These are phyloP conservation scores for Sporobolus alterniflorus DNA, from an alignment of 202 grass and related monocot species.

Conservation along the genomic window DNA sequence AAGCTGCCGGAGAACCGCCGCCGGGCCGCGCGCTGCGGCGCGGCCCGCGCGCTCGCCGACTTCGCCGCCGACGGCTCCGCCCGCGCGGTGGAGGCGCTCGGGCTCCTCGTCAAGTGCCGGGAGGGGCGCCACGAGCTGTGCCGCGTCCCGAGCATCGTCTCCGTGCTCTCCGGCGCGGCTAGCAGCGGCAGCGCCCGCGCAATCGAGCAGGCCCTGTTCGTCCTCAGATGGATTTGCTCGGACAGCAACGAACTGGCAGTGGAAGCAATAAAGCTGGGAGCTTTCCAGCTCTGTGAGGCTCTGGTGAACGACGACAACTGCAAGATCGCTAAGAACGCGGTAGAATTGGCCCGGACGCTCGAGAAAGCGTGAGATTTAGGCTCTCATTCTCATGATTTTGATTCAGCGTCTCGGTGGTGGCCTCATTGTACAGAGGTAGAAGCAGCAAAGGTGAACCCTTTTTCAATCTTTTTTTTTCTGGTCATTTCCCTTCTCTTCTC, in stretches of 20 bases:
- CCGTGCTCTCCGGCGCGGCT: constrained; percentile 51
- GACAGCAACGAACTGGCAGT: constrained; percentile 56
- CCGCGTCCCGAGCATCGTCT: constrained; percentile 44
- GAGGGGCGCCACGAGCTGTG: constrained; percentile 79
- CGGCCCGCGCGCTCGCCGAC: constrained; percentile 51
- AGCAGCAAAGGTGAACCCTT: constrained; percentile 63
- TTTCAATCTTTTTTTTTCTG: constrained; percentile 16
- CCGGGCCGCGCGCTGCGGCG: constrained; percentile 63
- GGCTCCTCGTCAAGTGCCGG: constrained; percentile 70
- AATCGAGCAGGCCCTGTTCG: constrained; percentile 73
- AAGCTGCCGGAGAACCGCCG: constrained; percentile 88
- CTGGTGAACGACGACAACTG: constrained; percentile 75
- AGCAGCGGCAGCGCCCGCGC: constrained; percentile 60
- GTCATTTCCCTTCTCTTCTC: constrained; percentile 35
- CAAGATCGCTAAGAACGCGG: constrained; percentile 82
- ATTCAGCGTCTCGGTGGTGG: constrained; percentile 34
- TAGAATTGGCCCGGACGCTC: constrained; percentile 64
- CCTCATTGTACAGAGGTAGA: constrained; percentile 61
- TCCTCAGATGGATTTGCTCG: constrained; percentile 71
- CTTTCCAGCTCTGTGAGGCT: constrained; percentile 70
- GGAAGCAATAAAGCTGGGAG: constrained; percentile 70
- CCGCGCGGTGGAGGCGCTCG: constrained; percentile 85
- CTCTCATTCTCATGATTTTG: constrained; percentile 40
- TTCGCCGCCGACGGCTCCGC: constrained; percentile 70
- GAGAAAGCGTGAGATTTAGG: constrained; percentile 49